A percentile compares a stretch with the other conserved stretches of the same genome.
Conservation (phyloP, 306 rosid genomes). For the Prunus mume region DNA sequence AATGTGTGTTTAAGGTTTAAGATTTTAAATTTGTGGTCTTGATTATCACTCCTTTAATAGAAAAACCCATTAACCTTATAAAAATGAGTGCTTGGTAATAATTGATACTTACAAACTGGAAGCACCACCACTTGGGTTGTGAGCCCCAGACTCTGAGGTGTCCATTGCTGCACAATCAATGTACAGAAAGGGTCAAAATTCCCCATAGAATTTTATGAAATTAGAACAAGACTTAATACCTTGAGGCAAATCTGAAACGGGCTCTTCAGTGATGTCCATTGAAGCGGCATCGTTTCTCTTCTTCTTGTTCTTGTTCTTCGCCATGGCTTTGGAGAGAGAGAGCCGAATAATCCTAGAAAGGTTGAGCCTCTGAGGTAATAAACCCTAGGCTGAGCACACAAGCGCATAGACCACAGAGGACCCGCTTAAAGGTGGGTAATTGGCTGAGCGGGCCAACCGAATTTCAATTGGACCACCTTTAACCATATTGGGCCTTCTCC, state of each 20-base stretch:
- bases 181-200: not conserved
- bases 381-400: constrained; percentile 17
- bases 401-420: not conserved
- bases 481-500: not conserved
- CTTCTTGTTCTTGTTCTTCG: constrained; percentile 68
- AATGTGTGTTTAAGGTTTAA: not conserved
- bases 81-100: not conserved
- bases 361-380: not conserved
- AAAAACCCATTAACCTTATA: not conserved
- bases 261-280: constrained; percentile 41
- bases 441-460: not conserved
- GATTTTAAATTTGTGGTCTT: not conserved
- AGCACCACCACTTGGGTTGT: constrained; percentile 33
- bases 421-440: not conserved
- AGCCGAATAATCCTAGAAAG: not conserved
- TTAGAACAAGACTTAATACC: constrained; percentile 26
- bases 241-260: constrained; percentile 44
- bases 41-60: not conserved
- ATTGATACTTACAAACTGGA: constrained; percentile 44
- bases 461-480: not conserved
- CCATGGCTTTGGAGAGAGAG: constrained; percentile 33
- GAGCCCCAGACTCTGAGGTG: constrained; percentile 52
- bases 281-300: constrained; percentile 34
- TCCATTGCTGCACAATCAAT: constrained; percentile 58
- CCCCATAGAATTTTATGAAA: not conserved